These are phyloP conservation scores for Fusarium luffae DNA, from an alignment of 2,329 filamentous ascomycete genomes.

Conservation along the genomic window DNA sequence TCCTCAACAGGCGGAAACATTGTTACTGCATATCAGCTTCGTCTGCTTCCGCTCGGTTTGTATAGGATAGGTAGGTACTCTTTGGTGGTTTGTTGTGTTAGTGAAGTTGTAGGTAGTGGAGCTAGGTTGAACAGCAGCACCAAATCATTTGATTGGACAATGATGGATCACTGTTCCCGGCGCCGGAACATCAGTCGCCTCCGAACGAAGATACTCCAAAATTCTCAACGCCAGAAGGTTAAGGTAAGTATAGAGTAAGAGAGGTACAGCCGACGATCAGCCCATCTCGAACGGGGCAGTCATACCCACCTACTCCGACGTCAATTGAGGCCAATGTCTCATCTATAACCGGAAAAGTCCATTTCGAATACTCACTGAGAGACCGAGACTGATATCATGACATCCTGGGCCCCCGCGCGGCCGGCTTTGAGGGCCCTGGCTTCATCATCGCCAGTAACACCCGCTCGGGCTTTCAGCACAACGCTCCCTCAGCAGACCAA, in stretches of 20 bases:
- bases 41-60: not conserved
- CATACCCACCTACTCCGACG: constrained; percentile 16
- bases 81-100: constrained; percentile 17
- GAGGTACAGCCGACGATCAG: constrained; percentile 33
- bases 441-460: constrained; percentile 27
- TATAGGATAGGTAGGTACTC: not conserved
- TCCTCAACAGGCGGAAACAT: constrained; percentile 71
- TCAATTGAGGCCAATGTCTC: constrained; percentile 44
- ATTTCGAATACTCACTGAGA: not conserved
- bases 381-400: constrained; percentile 27
- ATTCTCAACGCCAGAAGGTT: constrained; percentile 39
- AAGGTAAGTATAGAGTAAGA: not conserved
- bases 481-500: constrained; percentile 51
- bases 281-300: constrained; percentile 34
- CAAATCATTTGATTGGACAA: constrained; percentile 51
- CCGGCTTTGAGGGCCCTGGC: constrained; percentile 35
- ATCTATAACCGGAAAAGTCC: constrained; percentile 10
- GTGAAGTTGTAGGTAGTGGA: constrained; percentile 16
- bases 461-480: constrained; percentile 52
- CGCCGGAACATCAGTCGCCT: constrained; percentile 43
- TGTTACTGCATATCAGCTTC: constrained; percentile 21
- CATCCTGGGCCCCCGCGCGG: constrained; percentile 39
- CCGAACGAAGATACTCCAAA: constrained; percentile 39
- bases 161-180: constrained; percentile 15
- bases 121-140: constrained; percentile 47